Base-by-base conservation (phyloP, 805 yeast genomes). In the Barnettozyma californica region DNA sequence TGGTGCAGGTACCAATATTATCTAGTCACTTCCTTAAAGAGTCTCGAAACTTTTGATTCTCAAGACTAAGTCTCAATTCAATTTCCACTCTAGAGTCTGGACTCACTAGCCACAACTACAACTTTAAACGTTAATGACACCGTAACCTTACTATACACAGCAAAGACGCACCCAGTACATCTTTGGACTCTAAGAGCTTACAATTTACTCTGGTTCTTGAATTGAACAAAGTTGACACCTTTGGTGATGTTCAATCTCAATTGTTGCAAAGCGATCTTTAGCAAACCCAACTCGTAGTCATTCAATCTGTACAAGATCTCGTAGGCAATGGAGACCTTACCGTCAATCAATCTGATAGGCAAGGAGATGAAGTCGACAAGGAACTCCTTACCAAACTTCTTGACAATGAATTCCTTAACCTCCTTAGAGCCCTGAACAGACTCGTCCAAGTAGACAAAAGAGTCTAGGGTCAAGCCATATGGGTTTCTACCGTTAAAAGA, bases 311-410 rank as follows among this genome's bases (percentile, higher is more conserved):
- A 67, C 57, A 85, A 71, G 47, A 82, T 68, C 26, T 73, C 71
- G 55, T 70, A 74, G 58, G 84, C 75, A 47, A 85, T 77, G 53
- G 73, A 74, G 43, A 69, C 71, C 48, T 81, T 73, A 57, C 91
- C 91, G 39, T 70, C 64, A 47, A 77, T 74, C 52, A 84, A 71
- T 47, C 62, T 68, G 51, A 83, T 78, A 35, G 91, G 91, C 54
- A 82, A 70, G 1, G 92, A 77, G 64, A 85, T 78, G 65, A 69
- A 84, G 31, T 67, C 67, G 26, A 65, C 63, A 33, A 48, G 18
- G 25, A 34, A 45, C 5, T 45, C 48, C 14, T 29, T 43, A 43
- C 54, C 54, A 39, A 51, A 51, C 34, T 48, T 57, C 52, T 52
- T 44, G 5, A 51, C 50, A 13, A 60, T 55, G 50, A 55, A 53